Evolutionary conservation across 192 early-diverging fungal genomes (phyloP), one percentile per base, ranked within the genome.

Genomic region (Backusella australiensis): DNA sequence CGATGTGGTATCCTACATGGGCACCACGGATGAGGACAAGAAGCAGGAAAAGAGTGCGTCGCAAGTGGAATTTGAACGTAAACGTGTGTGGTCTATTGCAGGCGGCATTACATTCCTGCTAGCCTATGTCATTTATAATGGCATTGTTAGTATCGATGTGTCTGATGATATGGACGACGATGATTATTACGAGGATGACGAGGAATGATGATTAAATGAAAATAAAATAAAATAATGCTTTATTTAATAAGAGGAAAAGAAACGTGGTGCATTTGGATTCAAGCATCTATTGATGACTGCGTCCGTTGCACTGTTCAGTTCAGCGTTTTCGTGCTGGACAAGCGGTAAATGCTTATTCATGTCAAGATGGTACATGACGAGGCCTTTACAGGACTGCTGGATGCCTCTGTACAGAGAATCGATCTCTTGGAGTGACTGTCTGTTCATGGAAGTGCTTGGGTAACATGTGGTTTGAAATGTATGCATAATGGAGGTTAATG

Each of bases 61-160:
- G 38, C 74, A 84, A 59, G 67, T 79, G 1, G 85, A 90, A 42
- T 90, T 90, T 77, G 85, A 87, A 73, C 72, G 85, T 71, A 90
- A 88, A 74, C 73, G 89, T 34, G 70, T 85, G 12, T 86, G 84
- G 75, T 80, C 85, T 5, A 80, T 90, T 73, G 80, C 82, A 14
- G 85, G 85, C 46, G 89, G 83, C 2, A 59, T 87, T 29, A 76
- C 81, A 9, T 78, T 85, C 21, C 80, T 90, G 67, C 35, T 82
- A 32, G 81, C 73, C 6, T 91, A 90, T 83, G 81, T 91, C 7
- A 84, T 88, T 72, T 76, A 85, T 29, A 88, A 94, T 77, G 91
- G 90, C 21, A 85, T 93, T 39, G 78, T 93, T 12, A 78, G 77
- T 39, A 85, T 92, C 75, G 83, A 85, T 19, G 44, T 67, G 41